phyloP scores from a whole-genome alignment of 768 basidiomycete species.

The Mycena amicta region DNA sequence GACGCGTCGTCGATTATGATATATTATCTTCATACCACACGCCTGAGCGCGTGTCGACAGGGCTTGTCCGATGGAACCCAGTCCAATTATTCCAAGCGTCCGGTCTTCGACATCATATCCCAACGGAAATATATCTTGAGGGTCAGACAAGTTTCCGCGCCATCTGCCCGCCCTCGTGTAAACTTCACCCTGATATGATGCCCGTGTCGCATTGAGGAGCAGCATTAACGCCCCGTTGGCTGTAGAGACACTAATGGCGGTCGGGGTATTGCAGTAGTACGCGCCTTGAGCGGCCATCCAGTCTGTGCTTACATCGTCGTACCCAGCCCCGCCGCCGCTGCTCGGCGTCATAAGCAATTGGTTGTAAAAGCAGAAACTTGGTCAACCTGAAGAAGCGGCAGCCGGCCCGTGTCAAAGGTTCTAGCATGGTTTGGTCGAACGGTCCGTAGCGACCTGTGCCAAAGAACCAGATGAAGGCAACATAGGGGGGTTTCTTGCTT shows the following conservation, averaged over 20 bases:
- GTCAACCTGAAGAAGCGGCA: constrained; percentile 21
- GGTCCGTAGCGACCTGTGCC: not conserved
- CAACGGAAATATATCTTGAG: constrained; percentile 7
- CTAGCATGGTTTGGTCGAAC: constrained; percentile 18
- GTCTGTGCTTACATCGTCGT: constrained; percentile 18
- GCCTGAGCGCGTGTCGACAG: constrained; percentile 23
- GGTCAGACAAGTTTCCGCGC: constrained; percentile 15
- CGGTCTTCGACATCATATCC: constrained; percentile 23
- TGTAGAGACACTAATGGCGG: constrained; percentile 21
- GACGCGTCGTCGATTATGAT: constrained; percentile 22
- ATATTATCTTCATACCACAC: constrained; percentile 27
- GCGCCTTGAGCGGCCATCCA: constrained; percentile 21
- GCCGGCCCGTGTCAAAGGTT: constrained; percentile 11
- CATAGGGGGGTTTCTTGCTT: constrained; percentile 11
- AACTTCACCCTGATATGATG: constrained; percentile 19
- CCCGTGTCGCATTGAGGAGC: constrained; percentile 23
- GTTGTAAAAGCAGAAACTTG: not conserved
- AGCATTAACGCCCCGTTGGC: constrained; percentile 27
- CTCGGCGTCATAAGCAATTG: constrained; percentile 4
- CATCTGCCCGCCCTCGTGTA: constrained; percentile 22
- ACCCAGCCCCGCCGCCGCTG: constrained; percentile 20
- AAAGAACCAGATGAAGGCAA: constrained; percentile 21
- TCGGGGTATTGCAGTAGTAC: constrained; percentile 27
- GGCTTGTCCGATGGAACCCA: constrained; percentile 24
- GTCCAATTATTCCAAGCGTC: constrained; percentile 26